phyloP scores from a whole-genome alignment of 2,329 filamentous ascomycete genomes.

The Aureobasidium namibiae region DNA sequence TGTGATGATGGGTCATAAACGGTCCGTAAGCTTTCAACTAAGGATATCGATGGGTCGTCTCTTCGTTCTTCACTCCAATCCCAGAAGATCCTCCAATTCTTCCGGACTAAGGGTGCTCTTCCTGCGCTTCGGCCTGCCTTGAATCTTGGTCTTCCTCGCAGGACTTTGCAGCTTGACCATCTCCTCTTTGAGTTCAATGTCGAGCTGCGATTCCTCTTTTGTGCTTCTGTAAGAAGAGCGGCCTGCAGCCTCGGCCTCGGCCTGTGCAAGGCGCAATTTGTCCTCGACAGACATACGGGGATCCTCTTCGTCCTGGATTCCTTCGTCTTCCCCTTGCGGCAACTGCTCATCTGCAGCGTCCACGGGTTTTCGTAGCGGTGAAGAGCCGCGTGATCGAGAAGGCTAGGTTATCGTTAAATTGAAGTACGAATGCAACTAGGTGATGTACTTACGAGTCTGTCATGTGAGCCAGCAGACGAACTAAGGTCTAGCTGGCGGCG shows the following conservation, averaged over 20 bases:
- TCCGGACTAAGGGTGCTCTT: conserved; percentile 68
- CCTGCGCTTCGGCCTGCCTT: conserved; percentile 53
- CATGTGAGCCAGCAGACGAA: background rate
- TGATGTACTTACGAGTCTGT: conserved; percentile 14
- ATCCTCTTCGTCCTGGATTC: conserved; percentile 23
- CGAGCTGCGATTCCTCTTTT: conserved; percentile 20
- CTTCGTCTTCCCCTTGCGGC: conserved; percentile 19
- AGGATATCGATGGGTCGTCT: background rate
- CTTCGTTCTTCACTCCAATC: conserved; percentile 14
- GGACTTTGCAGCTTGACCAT: conserved; percentile 21
- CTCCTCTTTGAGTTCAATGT: conserved; percentile 44
- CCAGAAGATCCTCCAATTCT: conserved; percentile 57
- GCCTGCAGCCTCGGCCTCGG: conserved; percentile 37
- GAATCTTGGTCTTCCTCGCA: conserved; percentile 39
- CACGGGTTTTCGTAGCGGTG: conserved; percentile 19
- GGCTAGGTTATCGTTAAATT: conserved; percentile 21
- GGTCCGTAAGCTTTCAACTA: conserved; percentile 6
- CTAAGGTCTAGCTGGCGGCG: background rate
- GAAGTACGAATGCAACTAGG: conserved; percentile 11
- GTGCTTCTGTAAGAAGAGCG: conserved; percentile 16
- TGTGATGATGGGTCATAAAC: background rate
- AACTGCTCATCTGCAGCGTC: conserved; percentile 19
- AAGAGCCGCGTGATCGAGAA: conserved; percentile 13
- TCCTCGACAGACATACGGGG: conserved; percentile 32
- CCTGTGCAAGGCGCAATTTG: conserved; percentile 37